A percentile compares a stretch with the other conserved stretches of the same genome.
Conservation (phyloP, 768 basidiomycete genomes). For the Podaxis sp. region DNA sequence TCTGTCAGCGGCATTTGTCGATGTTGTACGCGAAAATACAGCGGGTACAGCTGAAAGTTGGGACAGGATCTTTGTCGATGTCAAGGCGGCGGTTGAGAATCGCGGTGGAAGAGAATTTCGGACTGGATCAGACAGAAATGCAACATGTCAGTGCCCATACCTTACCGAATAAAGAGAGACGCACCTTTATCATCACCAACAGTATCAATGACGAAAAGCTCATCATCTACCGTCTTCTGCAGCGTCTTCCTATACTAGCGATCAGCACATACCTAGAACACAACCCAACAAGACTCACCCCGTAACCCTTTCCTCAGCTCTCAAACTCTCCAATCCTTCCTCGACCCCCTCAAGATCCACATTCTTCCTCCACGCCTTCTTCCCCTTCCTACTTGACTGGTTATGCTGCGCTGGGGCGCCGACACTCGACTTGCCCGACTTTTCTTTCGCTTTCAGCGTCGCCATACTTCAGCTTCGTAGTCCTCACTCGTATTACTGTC, state of each 20-base stretch:
- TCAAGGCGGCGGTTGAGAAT: conserved; percentile 53
- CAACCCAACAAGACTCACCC: conserved; percentile 52
- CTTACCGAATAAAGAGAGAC: conserved; percentile 20
- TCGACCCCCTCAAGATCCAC: conserved; percentile 84
- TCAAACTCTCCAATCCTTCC: conserved; percentile 66
- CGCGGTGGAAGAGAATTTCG: conserved; percentile 52
- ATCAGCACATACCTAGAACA: not conserved
- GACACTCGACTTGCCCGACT: conserved; percentile 28
- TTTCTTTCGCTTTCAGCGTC: conserved; percentile 17
- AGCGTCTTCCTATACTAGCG: conserved; percentile 48
- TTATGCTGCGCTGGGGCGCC: conserved; percentile 62
- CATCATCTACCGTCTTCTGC: conserved; percentile 66
- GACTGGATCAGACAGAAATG: conserved; percentile 36
- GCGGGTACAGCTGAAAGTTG: conserved; percentile 90
- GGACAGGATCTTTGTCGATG: conserved; percentile 75
- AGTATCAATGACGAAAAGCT: conserved; percentile 80
- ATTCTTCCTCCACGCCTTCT: conserved; percentile 92
- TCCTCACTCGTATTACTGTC: not conserved
- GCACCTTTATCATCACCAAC: conserved; percentile 75
- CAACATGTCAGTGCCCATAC: not conserved
- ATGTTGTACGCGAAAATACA: conserved; percentile 57
- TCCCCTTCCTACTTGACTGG: conserved; percentile 86
- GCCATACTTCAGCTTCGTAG: conserved; percentile 6
- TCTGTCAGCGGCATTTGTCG: conserved; percentile 27
- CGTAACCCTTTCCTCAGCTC: conserved; percentile 78